Percentiles rank a stretch among this genome's conserved stretches.
Evolutionary conservation across 1,284 basidiomycete genomes (phyloP).

Genomic region (Malassezia equina): DNA sequence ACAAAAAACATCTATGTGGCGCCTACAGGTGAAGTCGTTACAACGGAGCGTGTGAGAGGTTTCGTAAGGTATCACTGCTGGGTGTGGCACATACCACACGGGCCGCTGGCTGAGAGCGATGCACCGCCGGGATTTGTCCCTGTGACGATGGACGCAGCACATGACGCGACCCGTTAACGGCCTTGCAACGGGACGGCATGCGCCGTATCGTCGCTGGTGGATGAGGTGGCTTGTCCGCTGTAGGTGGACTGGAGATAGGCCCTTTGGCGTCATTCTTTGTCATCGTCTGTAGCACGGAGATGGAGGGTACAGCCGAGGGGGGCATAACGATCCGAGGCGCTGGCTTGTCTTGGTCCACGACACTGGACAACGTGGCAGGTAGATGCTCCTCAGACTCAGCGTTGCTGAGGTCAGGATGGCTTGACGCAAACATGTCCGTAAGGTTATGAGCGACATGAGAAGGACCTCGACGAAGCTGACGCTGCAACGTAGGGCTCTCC

Average conservation of each 20-base stretch:
- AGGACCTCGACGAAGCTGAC: not conserved
- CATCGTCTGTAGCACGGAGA: not conserved
- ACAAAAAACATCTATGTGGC: too few relatives aligned
- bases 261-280: not conserved
- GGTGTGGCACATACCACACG: not conserved
- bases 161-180: not conserved
- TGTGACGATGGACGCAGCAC: not conserved
- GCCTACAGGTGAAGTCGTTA: too few relatives aligned
- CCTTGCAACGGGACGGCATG: not conserved
- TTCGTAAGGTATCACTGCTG: not conserved
- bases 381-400: not conserved
- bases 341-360: not conserved
- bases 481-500: conserved; percentile 6
- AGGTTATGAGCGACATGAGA: not conserved
- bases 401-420: not conserved
- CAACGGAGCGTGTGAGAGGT: not conserved
- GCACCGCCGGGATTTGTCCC: not conserved
- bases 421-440: not conserved
- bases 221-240: not conserved
- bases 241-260: not conserved
- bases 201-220: not conserved
- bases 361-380: not conserved
- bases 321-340: not conserved
- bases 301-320: not conserved
- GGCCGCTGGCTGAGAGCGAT: not conserved